phyloP scores from a whole-genome alignment of 345 rosid species.

The Aurinia saxatilis region DNA sequence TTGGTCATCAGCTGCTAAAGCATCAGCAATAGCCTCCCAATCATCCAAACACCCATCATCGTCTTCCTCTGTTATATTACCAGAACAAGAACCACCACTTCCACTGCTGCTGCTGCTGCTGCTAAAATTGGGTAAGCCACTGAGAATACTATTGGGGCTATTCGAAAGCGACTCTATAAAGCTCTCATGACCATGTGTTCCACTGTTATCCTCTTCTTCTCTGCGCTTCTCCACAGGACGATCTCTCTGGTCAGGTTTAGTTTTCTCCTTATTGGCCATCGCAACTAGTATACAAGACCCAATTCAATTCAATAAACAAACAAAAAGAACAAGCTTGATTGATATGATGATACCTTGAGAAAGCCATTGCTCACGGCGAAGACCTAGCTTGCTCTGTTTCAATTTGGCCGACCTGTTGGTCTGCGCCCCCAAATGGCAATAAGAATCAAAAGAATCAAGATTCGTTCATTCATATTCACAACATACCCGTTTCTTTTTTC shows the following conservation, averaged over 20 bases:
- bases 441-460: not conserved
- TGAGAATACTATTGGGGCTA: constrained; percentile 43
- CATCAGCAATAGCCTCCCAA: constrained; percentile 97
- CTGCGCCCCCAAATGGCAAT: constrained; percentile 34
- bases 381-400: constrained; percentile 91
- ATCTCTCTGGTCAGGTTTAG: constrained; percentile 23
- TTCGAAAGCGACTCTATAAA: constrained; percentile 51
- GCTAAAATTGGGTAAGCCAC: constrained; percentile 45
- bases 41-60: constrained; percentile 79
- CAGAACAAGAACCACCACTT: constrained; percentile 79
- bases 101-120: constrained; percentile 62
- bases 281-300: constrained; percentile 27
- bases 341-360: constrained; percentile 64
- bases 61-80: constrained; percentile 75
- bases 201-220: constrained; percentile 31
- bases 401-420: constrained; percentile 81
- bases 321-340: not conserved
- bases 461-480: no score
- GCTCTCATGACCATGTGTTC: constrained; percentile 43
- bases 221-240: constrained; percentile 31
- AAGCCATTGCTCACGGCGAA: constrained; percentile 97
- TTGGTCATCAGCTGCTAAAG: constrained; percentile 61
- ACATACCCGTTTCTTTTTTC: constrained; percentile 72
- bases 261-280: constrained; percentile 43
- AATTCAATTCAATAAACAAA: not conserved